Percentiles rank a stretch among this genome's conserved stretches.
These are phyloP conservation scores for Populus euphratica DNA, from an alignment of 345 rosid species.

Conservation along the genomic window DNA sequence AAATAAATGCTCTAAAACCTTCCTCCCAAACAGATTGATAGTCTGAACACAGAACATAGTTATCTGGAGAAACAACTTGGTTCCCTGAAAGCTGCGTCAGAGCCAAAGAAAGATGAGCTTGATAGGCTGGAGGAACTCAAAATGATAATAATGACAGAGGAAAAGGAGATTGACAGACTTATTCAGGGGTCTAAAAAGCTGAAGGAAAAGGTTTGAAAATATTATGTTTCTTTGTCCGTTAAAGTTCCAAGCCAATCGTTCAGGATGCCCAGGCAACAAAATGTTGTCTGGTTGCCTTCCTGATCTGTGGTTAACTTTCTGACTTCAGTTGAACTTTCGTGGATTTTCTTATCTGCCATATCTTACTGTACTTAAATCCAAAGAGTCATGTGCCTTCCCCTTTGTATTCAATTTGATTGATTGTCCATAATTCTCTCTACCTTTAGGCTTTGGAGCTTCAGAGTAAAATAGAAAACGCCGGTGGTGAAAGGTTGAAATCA, in stretches of 20 bases:
- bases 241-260: constrained; percentile 2
- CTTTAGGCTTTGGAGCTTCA: constrained; percentile 78
- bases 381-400: neutral
- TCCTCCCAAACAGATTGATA: constrained; percentile 54
- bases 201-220: constrained; percentile 61
- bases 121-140: constrained; percentile 61
- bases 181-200: constrained; percentile 64
- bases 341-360: neutral
- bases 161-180: constrained; percentile 64
- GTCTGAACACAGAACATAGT: constrained; percentile 65
- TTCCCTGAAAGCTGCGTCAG: constrained; percentile 74
- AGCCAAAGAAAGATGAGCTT: constrained; percentile 70
- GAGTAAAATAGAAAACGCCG: constrained; percentile 82
- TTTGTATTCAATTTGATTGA: neutral
- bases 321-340: neutral
- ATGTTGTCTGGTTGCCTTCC: neutral
- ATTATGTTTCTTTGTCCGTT: neutral
- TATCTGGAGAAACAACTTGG: constrained; percentile 75
- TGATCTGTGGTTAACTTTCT: constrained; percentile 7
- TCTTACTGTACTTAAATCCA: neutral
- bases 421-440: constrained; percentile 1
- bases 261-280: neutral
- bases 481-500: constrained; percentile 70
- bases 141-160: constrained; percentile 54
- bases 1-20: neutral